Conservation (phyloP, 108 stramenopile species). For the Cylindrotheca fusiformis region DNA sequence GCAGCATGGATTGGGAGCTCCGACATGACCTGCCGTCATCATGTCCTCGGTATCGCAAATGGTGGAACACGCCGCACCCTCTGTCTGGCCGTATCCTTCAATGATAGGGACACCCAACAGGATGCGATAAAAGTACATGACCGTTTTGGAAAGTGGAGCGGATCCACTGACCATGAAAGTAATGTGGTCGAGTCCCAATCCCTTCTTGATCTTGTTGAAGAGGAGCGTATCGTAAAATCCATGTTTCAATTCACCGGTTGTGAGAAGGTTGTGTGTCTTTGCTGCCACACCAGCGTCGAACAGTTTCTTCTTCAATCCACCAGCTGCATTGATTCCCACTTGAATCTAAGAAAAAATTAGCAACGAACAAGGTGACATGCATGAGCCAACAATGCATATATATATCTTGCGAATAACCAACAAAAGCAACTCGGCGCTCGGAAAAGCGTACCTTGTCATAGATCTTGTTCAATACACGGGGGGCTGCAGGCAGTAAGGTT, state of each 20-base stretch:
- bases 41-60: slow-evolving; percentile 69
- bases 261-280: slow-evolving; percentile 69
- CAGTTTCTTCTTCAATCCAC: slow-evolving; percentile 85
- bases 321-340: slow-evolving; percentile 80
- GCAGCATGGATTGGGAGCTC: slow-evolving; percentile 74
- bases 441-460: slow-evolving; percentile 56
- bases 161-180: slow-evolving; percentile 89
- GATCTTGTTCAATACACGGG: slow-evolving; percentile 93
- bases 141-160: slow-evolving; percentile 83
- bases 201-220: slow-evolving; percentile 90
- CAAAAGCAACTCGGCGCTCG: slow-evolving; percentile 1
- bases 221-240: slow-evolving; percentile 90
- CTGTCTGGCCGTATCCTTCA: slow-evolving; percentile 98
- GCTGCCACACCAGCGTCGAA: slow-evolving; percentile 86
- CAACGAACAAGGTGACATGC: neutral
- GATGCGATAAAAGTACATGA: slow-evolving; percentile 92
- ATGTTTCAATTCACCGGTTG: slow-evolving; percentile 66
- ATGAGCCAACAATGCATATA: too few species aligned
- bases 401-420: neutral
- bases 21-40: slow-evolving; percentile 91
- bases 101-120: slow-evolving; percentile 88
- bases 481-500: slow-evolving; percentile 87
- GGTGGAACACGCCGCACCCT: slow-evolving; percentile 82
- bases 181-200: slow-evolving; percentile 87
- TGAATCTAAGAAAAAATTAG: slow-evolving; percentile 40